Conservation (phyloP, 257 asterid species). For the Avicennia marina region DNA sequence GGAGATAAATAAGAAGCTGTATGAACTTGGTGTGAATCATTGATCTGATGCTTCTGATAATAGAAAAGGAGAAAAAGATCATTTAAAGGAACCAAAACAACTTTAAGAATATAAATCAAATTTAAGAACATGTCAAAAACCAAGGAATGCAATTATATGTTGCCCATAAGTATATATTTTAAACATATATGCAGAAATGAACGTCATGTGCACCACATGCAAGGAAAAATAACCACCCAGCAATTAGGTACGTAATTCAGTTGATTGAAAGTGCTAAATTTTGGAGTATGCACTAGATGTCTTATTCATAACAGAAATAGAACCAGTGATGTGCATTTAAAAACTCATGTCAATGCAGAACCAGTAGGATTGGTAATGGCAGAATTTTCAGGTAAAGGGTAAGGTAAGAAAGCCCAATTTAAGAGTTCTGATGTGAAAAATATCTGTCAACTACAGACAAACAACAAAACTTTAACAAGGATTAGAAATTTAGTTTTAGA, state of each 20-base stretch:
- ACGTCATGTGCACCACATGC: neutral
- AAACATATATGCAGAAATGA: neutral
- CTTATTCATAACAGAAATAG: neutral
- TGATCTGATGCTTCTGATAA: conserved; percentile 55
- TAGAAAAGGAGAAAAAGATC: conserved; percentile 6
- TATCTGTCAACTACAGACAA: neutral
- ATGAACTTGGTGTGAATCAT: conserved; percentile 51
- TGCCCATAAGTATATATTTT: neutral
- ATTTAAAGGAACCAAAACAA: conserved; percentile 16
- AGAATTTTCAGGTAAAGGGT: neutral
- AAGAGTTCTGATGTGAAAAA: neutral
- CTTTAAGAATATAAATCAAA: conserved; percentile 3
- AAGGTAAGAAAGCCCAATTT: neutral
- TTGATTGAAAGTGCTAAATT: neutral
- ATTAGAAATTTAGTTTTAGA: too few species aligned
- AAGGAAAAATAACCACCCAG: neutral
- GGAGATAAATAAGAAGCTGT: conserved; percentile 57
- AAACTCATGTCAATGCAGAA: too few species aligned
- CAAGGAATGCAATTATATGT: neutral
- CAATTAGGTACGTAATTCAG: neutral
- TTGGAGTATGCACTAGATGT: neutral
- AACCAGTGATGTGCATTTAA: too few species aligned
- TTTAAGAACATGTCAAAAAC: conserved; percentile 5
- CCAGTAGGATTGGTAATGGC: neutral
- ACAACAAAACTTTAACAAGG: neutral